Evolutionary conservation across 257 asterid species (phyloP).

Genomic region (Nicotiana benthamiana): DNA sequence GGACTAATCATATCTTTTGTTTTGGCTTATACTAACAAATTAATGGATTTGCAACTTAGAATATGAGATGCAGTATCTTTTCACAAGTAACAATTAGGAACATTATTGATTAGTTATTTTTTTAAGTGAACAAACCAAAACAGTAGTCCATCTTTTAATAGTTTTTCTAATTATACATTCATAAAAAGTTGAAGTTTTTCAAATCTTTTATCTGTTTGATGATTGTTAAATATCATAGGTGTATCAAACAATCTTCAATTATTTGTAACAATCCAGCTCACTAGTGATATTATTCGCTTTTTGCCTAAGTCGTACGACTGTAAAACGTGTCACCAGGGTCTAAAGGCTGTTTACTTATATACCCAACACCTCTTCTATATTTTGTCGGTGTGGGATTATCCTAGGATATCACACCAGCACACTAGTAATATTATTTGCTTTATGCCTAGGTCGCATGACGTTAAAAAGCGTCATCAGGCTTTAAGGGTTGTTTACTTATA

Average conservation of each 20-base stretch:
- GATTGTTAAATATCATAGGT: neutral
- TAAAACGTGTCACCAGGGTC: too few species aligned
- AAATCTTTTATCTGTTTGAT: neutral
- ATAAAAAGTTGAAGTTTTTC: neutral
- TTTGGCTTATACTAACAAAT: neutral
- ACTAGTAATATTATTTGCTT: too few species aligned
- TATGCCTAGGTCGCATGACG: too few species aligned
- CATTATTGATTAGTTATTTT: neutral
- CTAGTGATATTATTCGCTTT: too few species aligned
- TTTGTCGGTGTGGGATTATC: too few species aligned
- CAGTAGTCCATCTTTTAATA: neutral
- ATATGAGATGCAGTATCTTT: conserved; percentile 3
- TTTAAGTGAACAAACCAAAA: neutral
- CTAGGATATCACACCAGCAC: too few species aligned
- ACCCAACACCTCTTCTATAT: rapidly evolving
- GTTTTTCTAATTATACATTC: neutral
- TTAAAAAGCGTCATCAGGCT: too few species aligned
- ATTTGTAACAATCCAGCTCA: too few species aligned
- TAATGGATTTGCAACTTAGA: neutral
- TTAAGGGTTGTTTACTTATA: too few species aligned
- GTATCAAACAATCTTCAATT: neutral
- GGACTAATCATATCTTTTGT: neutral
- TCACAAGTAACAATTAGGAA: conserved; percentile 12
- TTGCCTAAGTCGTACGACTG: too few species aligned
- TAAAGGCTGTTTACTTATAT: too few species aligned